A percentile compares a stretch with the other conserved stretches of the same genome.
Conservation (phyloP, 1,284 basidiomycete genomes). For the Pseudomicrostroma phylloplanum region DNA sequence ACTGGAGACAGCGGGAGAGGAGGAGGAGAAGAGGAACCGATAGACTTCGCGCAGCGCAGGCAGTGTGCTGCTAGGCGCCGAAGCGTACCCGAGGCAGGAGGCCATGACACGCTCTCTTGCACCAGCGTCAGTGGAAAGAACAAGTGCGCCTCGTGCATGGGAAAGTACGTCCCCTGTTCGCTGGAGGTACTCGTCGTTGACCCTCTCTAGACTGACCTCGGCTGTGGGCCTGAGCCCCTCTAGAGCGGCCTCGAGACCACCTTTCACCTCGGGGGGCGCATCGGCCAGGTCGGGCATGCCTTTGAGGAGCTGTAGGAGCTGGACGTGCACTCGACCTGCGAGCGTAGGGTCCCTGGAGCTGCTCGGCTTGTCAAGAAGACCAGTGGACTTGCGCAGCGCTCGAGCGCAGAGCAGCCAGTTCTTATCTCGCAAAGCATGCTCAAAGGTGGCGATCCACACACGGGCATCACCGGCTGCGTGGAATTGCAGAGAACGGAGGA, state of each 20-base stretch:
- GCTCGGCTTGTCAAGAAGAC: neutral
- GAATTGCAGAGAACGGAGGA: slow-evolving; percentile 64
- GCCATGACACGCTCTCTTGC: slow-evolving; percentile 56
- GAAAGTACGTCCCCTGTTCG: slow-evolving; percentile 3
- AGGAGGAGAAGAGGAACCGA: neutral
- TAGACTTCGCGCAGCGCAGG: neutral
- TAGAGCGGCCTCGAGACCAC: slow-evolving; percentile 17
- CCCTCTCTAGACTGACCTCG: neutral
- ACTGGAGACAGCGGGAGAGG: slow-evolving; percentile 25
- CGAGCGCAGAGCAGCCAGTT: slow-evolving; percentile 72
- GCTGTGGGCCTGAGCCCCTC: neutral
- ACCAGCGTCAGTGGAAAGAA: slow-evolving; percentile 47
- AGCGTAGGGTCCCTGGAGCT: slow-evolving; percentile 53
- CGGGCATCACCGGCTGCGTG: slow-evolving; percentile 57
- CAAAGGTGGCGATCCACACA: slow-evolving; percentile 70
- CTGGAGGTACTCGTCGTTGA: neutral
- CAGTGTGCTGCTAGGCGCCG: neutral
- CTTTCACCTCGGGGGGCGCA: slow-evolving; percentile 42
- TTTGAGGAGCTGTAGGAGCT: slow-evolving; percentile 63
- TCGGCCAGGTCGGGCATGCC: slow-evolving; percentile 47
- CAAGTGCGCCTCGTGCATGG: slow-evolving; percentile 30
- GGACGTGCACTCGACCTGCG: slow-evolving; percentile 65
- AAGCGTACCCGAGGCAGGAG: slow-evolving; percentile 60
- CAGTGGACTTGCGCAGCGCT: slow-evolving; percentile 56
- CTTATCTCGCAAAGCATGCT: slow-evolving; percentile 75